Base-by-base conservation (phyloP, 2,329 filamentous ascomycete genomes). In the Xylariales sp. region DNA sequence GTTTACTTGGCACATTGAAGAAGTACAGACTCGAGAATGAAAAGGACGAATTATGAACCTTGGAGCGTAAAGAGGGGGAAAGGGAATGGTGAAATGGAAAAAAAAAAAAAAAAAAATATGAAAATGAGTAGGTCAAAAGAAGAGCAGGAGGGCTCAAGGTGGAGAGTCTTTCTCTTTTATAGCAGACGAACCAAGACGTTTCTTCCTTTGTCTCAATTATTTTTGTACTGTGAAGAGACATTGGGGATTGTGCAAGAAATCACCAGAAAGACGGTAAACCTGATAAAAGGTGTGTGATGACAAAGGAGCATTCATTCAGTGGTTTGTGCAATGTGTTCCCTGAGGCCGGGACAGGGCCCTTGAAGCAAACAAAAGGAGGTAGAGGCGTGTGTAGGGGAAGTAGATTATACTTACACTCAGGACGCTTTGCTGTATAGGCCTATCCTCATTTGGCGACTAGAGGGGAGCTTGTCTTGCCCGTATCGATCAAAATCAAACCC, bases 171-270 rank as follows among this genome's bases (percentile, higher is more conserved):
- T 39, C 3, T 23, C 23, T 23, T 23, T 23, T 43, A 48, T 28
- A 45, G 6, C 0, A 36, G 50, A 39, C 36, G n/a, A 64, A 61
- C 50, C 7, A 55, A 61, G 32, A 30, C 18, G 30, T 46, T 59
- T 41, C 50, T 54, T 34, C 62, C 60, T 68, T 62, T 67, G 65
- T 61, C 7, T 43, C 49, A 48, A 43, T 61, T 55, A 55, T 67
- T 58, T 68, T 56, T 64, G 23, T 50, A 65, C 16, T 16, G 36
- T 49, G 55, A 57, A 50, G 48, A 56, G 64, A 74, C 70, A 72
- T 73, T 71, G 60, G 50, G 50, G 70, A 73, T 74, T 74, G 69
- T 75, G 68, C 65, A 58, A 68, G 71, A 69, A 69, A 56, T 32
- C n/a, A 18, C 58, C 45, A 45, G 70, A 54, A 57, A 59, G 62